A percentile compares a stretch with the other conserved stretches of the same genome.
Evolutionary conservation across 495 filamentous ascomycete genomes (phyloP).

Genomic region (Massariosphaeria phaeospora): DNA sequence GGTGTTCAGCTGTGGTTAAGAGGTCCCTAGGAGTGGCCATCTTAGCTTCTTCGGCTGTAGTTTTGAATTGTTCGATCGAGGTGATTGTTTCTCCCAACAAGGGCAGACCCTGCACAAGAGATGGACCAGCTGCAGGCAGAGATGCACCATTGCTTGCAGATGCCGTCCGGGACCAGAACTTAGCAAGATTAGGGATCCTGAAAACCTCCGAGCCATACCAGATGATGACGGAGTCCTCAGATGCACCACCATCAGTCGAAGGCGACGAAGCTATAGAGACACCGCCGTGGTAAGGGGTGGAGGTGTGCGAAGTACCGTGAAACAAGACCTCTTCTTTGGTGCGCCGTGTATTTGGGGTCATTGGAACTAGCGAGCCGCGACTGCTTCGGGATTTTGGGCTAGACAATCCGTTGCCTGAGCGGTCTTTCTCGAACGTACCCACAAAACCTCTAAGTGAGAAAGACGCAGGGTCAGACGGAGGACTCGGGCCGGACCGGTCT

Average conservation of each 20-base stretch:
- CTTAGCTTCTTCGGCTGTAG: constrained; percentile 26
- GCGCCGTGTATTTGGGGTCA: constrained; percentile 77
- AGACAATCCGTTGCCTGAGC: constrained; percentile 7
- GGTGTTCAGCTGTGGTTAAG: constrained; percentile 37
- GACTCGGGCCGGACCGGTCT: constrained; percentile 58
- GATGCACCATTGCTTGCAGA: constrained; percentile 25
- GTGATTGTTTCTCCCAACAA: constrained; percentile 34
- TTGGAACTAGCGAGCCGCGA: constrained; percentile 61
- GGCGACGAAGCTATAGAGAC: constrained; percentile 51
- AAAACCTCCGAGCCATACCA: constrained; percentile 41
- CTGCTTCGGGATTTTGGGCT: constrained; percentile 17
- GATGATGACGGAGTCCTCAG: constrained; percentile 41
- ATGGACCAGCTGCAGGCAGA: constrained; percentile 33
- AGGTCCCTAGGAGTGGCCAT: constrained; percentile 31
- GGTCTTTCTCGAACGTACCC: constrained; percentile 47
- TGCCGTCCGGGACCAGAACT: constrained; percentile 38
- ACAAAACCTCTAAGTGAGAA: constrained; percentile 64
- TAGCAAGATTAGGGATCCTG: constrained; percentile 36
- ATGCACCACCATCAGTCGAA: constrained; percentile 18
- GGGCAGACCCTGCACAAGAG: constrained; percentile 31
- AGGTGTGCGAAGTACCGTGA: constrained; percentile 42
- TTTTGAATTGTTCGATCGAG: constrained; percentile 34
- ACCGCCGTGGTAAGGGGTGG: constrained; percentile 51
- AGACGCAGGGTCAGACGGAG: constrained; percentile 55
- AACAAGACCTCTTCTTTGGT: constrained; percentile 53